Conservation (phyloP, 75 land plant genomes). For the Larix kaempferi region DNA sequence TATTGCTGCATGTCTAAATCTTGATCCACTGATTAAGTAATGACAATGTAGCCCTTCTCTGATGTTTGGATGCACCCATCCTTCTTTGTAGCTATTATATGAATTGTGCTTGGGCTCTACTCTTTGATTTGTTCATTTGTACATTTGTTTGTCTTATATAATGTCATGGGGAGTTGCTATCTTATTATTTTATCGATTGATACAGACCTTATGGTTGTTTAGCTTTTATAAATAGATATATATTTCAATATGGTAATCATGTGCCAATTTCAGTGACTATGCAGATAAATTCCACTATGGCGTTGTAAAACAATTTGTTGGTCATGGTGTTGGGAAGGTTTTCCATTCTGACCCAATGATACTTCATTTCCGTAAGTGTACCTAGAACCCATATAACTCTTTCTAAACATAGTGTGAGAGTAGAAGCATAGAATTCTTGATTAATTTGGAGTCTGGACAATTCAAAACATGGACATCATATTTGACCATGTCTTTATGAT, state of each 20-base stretch:
- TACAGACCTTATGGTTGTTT: not conserved
- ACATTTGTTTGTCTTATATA: not conserved
- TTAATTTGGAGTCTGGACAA: no score
- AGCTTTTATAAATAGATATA: not conserved
- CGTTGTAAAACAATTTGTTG: constrained; percentile 83
- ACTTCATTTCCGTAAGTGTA: constrained; percentile 72
- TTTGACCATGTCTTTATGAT: no score
- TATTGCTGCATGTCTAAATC: no score
- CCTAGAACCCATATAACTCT: not conserved
- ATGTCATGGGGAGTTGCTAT: no score
- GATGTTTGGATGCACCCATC: not conserved
- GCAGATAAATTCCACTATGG: constrained; percentile 85
- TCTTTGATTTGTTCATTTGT: not conserved
- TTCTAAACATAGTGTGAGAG: no score
- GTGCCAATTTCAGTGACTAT: constrained; percentile 48
- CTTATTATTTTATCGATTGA: no score
- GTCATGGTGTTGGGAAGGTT: constrained; percentile 94
- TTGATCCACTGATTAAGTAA: no score
- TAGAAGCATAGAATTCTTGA: no score
- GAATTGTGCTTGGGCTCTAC: not conserved
- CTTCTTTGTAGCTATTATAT: not conserved
- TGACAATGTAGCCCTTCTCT: no score
- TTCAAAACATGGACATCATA: no score
- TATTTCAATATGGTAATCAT: no score
- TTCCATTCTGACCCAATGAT: constrained; percentile 90